Evolutionary conservation across 73 alveolate species (phyloP).

Genomic region (Paramecium tetraurelia): DNA sequence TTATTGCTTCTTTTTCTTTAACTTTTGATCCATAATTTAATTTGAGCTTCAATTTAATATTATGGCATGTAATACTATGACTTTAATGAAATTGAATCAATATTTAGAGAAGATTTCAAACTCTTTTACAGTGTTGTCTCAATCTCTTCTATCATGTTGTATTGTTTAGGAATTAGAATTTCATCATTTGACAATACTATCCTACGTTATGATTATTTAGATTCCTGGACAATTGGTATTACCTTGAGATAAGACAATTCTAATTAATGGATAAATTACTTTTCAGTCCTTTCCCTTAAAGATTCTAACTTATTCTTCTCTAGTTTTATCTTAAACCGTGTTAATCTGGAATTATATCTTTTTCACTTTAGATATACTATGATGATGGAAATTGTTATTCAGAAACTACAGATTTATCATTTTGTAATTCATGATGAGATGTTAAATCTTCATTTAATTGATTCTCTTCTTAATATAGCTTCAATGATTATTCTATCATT

Average conservation of each 20-base stretch:
- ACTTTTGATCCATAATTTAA: background rate
- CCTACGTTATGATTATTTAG: background rate
- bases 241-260: background rate
- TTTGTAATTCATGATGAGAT: background rate
- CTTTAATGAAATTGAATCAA: background rate
- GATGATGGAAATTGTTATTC: background rate
- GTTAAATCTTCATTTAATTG: background rate
- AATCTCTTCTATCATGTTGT: background rate
- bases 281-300: background rate
- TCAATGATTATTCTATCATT: background rate
- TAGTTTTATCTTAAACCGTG: background rate
- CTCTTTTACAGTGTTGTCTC: background rate
- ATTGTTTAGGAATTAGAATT: background rate
- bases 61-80: background rate
- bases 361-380: background rate
- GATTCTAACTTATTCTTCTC: background rate
- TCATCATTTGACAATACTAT: background rate
- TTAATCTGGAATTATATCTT: background rate
- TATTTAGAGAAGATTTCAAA: background rate
- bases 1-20: background rate
- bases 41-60: background rate
- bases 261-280: background rate
- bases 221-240: background rate
- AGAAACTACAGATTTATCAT: background rate
- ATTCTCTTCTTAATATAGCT: background rate